phyloP scores from a whole-genome alignment of 805 yeast genomes.

The Myxozyma neotropica region DNA sequence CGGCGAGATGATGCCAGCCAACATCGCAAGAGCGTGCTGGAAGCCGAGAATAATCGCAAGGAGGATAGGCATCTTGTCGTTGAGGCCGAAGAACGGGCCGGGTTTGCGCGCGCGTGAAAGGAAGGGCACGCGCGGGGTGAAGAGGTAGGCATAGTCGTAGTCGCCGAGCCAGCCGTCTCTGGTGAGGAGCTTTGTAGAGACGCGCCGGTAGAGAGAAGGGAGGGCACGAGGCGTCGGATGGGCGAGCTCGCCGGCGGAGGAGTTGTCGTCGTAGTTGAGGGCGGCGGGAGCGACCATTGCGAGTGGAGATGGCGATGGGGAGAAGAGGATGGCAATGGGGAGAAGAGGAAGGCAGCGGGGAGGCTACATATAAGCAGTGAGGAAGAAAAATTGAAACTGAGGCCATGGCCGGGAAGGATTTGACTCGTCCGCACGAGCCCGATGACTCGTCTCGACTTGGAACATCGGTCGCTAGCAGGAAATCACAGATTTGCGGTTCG shows the following conservation, averaged over 20 bases:
- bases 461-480: too few relatives aligned
- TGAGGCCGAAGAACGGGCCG: constrained; percentile 81
- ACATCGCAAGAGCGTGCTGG: constrained; percentile 87
- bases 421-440: too few relatives aligned
- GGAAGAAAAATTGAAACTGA: not conserved
- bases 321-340: not conserved
- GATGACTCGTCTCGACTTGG: too few relatives aligned
- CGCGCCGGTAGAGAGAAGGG: constrained; percentile 9
- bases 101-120: constrained; percentile 48
- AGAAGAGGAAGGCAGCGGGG: not conserved
- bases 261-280: constrained; percentile 21
- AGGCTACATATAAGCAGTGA: not conserved
- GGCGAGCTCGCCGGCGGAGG: constrained; percentile 16
- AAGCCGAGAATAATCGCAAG: constrained; percentile 78
- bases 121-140: constrained; percentile 81
- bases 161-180: constrained; percentile 81
- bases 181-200: constrained; percentile 11
- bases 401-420: too few relatives aligned
- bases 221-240: constrained; percentile 7
- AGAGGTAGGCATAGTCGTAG: constrained; percentile 76
- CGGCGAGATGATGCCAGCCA: constrained; percentile 88
- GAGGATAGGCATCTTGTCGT: constrained; percentile 78
- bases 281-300: constrained; percentile 18
- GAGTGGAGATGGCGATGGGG: not conserved
- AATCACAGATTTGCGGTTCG: too few relatives aligned